These are phyloP conservation scores for Solanum virginianum DNA, from an alignment of 257 asterid genomes.

Conservation along the genomic window DNA sequence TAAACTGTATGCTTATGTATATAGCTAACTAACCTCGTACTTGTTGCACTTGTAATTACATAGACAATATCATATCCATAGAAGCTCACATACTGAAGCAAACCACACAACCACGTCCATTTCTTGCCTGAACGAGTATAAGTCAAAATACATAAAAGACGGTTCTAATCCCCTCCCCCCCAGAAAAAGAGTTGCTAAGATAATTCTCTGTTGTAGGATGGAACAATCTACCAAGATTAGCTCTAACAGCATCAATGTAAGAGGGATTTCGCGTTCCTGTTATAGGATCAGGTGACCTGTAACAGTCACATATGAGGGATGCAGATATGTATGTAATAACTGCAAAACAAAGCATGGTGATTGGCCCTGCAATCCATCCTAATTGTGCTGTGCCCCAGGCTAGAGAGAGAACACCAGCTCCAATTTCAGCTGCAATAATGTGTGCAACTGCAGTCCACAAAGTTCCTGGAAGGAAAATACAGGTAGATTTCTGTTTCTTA, in stretches of 20 bases:
- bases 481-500: background rate
- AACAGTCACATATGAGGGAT: conserved; percentile 43
- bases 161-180: background rate
- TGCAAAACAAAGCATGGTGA: conserved; percentile 48
- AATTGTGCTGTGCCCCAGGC: conserved; percentile 77
- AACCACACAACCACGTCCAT: conserved; percentile 17
- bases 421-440: conserved; percentile 71
- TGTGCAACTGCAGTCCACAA: conserved; percentile 63
- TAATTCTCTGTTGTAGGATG: background rate
- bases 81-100: conserved; percentile 10
- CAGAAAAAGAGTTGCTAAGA: background rate
- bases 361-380: conserved; percentile 85
- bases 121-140: conserved; percentile 11
- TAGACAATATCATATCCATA: conserved; percentile 11
- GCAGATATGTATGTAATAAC: conserved; percentile 43
- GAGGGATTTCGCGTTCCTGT: conserved; percentile 33
- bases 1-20: background rate
- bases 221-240: conserved; percentile 14
- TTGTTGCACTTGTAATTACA: conserved; percentile 15
- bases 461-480: conserved; percentile 37
- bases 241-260: conserved; percentile 51
- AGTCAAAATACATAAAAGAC: background rate
- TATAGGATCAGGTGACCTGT: conserved; percentile 24
- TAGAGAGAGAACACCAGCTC: conserved; percentile 72
- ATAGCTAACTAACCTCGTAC: conserved; percentile 23